Percentiles rank a stretch among this genome's conserved stretches.
Conservation (phyloP, 1,139 yeast genomes). For the Taiozyma sp. region DNA sequence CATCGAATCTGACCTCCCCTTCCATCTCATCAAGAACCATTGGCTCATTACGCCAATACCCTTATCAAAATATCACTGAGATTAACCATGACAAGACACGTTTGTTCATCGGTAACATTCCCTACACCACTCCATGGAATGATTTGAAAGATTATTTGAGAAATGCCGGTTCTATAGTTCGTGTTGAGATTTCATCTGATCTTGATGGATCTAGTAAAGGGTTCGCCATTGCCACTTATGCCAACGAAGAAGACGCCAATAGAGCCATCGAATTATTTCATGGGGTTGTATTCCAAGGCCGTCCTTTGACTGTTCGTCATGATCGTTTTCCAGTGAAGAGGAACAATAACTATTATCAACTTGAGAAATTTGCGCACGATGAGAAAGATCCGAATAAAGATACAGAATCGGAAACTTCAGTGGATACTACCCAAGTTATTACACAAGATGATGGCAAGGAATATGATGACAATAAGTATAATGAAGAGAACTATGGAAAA, state of each 20-base stretch:
- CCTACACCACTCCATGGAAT: slow-evolving; percentile 53
- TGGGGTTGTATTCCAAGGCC: slow-evolving; percentile 61
- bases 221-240: slow-evolving; percentile 71
- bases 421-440: background rate
- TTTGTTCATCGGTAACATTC: slow-evolving; percentile 54
- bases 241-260: slow-evolving; percentile 52
- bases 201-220: slow-evolving; percentile 72
- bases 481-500: too few relatives aligned
- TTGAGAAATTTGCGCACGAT: background rate
- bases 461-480: slow-evolving; percentile 6
- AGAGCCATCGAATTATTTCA: slow-evolving; percentile 58
- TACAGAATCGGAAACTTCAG: background rate
- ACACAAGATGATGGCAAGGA: slow-evolving; percentile 10
- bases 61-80: slow-evolving; percentile 20
- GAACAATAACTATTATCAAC: background rate
- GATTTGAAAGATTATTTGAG: slow-evolving; percentile 46
- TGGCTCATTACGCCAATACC: slow-evolving; percentile 18
- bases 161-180: slow-evolving; percentile 36
- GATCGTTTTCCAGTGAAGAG: slow-evolving; percentile 36
- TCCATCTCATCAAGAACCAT: slow-evolving; percentile 16
- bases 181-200: slow-evolving; percentile 53
- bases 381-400: background rate
- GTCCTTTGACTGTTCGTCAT: slow-evolving; percentile 63
- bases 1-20: slow-evolving; percentile 6
- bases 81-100: slow-evolving; percentile 28